phyloP scores from a whole-genome alignment of 2,329 filamentous ascomycete species.

The Monilinia vaccinii-corymbosi region DNA sequence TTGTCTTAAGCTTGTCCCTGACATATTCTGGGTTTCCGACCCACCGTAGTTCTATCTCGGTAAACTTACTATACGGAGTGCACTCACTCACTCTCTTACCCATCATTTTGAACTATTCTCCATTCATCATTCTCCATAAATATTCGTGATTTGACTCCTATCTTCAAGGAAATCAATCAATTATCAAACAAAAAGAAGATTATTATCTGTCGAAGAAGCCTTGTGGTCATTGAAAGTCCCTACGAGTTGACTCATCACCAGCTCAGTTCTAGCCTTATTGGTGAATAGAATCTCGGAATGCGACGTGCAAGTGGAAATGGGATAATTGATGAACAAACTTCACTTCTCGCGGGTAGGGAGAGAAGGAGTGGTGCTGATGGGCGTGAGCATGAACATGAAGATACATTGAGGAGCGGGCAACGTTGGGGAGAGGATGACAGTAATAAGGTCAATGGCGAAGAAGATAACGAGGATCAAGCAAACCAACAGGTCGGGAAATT shows the following conservation, averaged over 20 bases:
- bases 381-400: neutral
- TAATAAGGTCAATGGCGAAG: conserved; percentile 14
- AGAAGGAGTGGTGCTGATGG: neutral
- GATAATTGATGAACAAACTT: conserved; percentile 15
- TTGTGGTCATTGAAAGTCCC: neutral
- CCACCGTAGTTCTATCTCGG: too few species aligned
- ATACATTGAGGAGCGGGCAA: neutral
- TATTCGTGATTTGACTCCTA: neutral
- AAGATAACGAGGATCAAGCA: conserved; percentile 28
- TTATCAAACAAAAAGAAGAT: too few species aligned
- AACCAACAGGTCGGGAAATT: conserved; percentile 24
- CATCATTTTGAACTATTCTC: neutral
- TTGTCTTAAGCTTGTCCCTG: neutral
- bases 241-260: neutral
- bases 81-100: neutral
- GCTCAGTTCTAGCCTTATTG: neutral
- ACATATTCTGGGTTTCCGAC: too few species aligned
- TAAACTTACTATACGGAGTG: too few species aligned
- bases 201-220: neutral
- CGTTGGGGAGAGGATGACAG: neutral
- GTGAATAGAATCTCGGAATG: neutral
- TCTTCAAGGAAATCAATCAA: neutral
- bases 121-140: neutral
- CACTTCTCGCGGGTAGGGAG: conserved; percentile 16
- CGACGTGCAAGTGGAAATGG: neutral